Base-by-base conservation (phyloP, 352 stramenopile species). In the Globisporangium heterothallicum region DNA sequence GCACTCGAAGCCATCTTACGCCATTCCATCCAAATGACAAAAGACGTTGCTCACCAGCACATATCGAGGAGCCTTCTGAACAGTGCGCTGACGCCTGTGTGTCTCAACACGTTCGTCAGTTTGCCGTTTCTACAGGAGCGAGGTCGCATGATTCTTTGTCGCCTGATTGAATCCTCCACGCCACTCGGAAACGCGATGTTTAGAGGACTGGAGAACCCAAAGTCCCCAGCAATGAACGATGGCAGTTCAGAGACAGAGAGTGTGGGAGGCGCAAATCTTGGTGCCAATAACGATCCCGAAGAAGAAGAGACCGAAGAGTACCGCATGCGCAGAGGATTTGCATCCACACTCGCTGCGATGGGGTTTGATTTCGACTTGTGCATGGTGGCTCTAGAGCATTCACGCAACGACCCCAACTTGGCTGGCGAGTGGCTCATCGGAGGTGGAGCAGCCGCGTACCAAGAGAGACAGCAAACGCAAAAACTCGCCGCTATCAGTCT, bases 401-500 rank as follows among this genome's bases (percentile, higher is more conserved):
- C 80, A 10, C 69, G 78, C 8, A 84, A 95, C 57, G 84, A 95
- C 27, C 84, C 83, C 2, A 95, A 93, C 45, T 45, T 83, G 18
- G 84, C 84, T 3, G 83, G 92, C 4, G 84, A 95, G 56, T 95
- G 84, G 84, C 61, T 95, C 18, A 95, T 92, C 80, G 78, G 84
- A 5, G 66, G 67, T 40, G 74, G 72, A n/a, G 79, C 82, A 19
- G 66, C 70, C 22, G 78, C 72, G 1, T 93, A 91, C 41, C 79
- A 88, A 53, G 79, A 90, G 50, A 74, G 76, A 0, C 76, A 86
- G 58, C 66, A 84, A 66, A 63, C 74, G 2, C 63, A 83, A 34
- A 63, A 70, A n/a, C 49, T 88, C 16, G 70, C 71, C 6, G 64
- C 69, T 42, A 71, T 70, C 26, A 84, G 57, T 30, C 53, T 86